Base-by-base conservation (phyloP, 2,329 filamentous ascomycete species). In the Cadophora malorum region DNA sequence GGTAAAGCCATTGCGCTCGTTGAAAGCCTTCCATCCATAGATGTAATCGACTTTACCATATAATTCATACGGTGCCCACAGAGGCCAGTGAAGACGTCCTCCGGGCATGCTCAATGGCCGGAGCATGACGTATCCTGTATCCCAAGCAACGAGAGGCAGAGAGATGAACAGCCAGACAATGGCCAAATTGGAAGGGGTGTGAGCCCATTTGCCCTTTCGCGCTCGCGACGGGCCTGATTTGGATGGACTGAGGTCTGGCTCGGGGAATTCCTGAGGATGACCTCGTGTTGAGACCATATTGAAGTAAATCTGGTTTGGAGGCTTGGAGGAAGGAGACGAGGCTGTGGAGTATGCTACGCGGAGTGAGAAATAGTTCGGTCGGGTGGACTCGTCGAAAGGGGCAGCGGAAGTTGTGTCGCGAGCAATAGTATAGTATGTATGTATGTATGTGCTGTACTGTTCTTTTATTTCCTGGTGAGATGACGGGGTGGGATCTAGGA, bases 41-140 rank as follows among this genome's bases (percentile, higher is more conserved):
- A 91, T 82, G 71, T 90, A 83, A 72, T 92, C 90, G 55, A 91
- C 82, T 2, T 78, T 81, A 0, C 86, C 88, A 74, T 92, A 92
- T 0, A 91, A 81, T 70, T 86, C 87, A 75, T 92, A 92, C 0
- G 88, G 89, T 8, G 79, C 82, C 85, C 86, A 92, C 61, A 91
- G 74, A 0, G 87, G 87, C 63, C 81, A 84, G 73, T 91, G 88
- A 16, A 87, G 79, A 16, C 78, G 80, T 4, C 89, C 88, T 35
- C 89, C 89, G 0, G 87, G 86, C 88, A 92, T 91, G 64, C 83
- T 88, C 77, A 89, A 83, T 16, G 90, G 90, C 58, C 90, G 88
- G 47, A 90, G 79, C 60, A 91, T 78, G 14, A 91, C 84, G 77
- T 91, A 92, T 38, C 82, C 80, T 2, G 83, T 82, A 75, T 91